A percentile compares a stretch with the other conserved stretches of the same genome.
phyloP scores from a whole-genome alignment of 2,329 filamentous ascomycete genomes.

The Penicillium glabrum region DNA sequence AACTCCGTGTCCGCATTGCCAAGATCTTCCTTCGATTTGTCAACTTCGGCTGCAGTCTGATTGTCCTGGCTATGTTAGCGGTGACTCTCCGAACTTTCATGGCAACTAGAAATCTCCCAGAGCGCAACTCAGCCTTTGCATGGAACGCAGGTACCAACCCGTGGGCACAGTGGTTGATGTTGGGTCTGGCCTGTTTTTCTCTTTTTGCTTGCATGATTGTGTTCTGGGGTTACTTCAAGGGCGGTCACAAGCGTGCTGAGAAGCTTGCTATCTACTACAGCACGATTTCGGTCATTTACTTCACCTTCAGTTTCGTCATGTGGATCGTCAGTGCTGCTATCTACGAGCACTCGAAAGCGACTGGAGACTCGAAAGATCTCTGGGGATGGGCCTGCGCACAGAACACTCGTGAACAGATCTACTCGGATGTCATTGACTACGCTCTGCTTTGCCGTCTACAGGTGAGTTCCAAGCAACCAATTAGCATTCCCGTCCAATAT shows the following conservation, averaged over 20 bases:
- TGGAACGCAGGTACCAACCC: slow-evolving; percentile 78
- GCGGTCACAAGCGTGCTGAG: slow-evolving; percentile 84
- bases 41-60: slow-evolving; percentile 95
- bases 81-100: slow-evolving; percentile 93
- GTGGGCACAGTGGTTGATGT: slow-evolving; percentile 87
- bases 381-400: slow-evolving; percentile 98
- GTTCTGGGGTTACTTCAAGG: slow-evolving; percentile 82
- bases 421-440: slow-evolving; percentile 80
- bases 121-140: slow-evolving; percentile 76
- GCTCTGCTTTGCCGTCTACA: slow-evolving; percentile 86
- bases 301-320: slow-evolving; percentile 88
- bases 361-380: slow-evolving; percentile 77
- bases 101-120: slow-evolving; percentile 71
- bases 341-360: slow-evolving; percentile 75
- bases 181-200: slow-evolving; percentile 77
- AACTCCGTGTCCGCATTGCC: slow-evolving; percentile 84
- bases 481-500: neutral
- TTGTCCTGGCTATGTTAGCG: slow-evolving; percentile 86
- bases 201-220: slow-evolving; percentile 76
- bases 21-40: slow-evolving; percentile 94
- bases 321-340: slow-evolving; percentile 86
- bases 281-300: slow-evolving; percentile 88
- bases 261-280: slow-evolving; percentile 96
- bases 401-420: slow-evolving; percentile 77
- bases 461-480: slow-evolving; percentile 47